Evolutionary conservation across 108 stramenopile genomes (phyloP).

Genomic region (Cyclotella distinguenda): DNA sequence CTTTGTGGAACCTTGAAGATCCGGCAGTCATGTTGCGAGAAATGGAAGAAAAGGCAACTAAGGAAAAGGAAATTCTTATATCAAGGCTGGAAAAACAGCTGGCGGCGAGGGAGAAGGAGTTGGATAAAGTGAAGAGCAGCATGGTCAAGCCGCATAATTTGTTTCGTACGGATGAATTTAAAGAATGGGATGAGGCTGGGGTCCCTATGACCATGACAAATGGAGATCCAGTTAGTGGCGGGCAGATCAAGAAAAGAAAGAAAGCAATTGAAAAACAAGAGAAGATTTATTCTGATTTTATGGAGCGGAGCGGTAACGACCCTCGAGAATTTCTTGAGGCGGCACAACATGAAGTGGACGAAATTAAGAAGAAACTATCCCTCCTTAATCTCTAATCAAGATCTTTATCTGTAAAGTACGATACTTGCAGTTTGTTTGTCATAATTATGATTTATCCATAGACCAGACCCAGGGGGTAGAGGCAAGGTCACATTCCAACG

Average conservation of each 20-base stretch:
- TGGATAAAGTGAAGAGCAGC: conserved; percentile 47
- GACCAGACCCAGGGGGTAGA: too few species aligned
- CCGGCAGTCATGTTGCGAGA: conserved; percentile 79
- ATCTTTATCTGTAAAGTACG: conserved; percentile 31
- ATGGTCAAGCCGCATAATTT: conserved; percentile 50
- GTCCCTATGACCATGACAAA: conserved; percentile 42
- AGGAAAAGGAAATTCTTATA: conserved; percentile 47
- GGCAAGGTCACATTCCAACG: too few species aligned
- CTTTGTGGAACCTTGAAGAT: conserved; percentile 92
- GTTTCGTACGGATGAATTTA: conserved; percentile 55
- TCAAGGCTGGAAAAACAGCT: conserved; percentile 57
- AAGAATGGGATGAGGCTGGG: conserved; percentile 57
- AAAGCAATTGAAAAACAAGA: conserved; percentile 50
- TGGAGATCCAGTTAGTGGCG: conserved; percentile 46
- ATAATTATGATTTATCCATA: background rate
- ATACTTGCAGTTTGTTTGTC: background rate
- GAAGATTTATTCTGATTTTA: conserved; percentile 44
- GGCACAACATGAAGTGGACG: conserved; percentile 40
- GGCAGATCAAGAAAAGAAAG: conserved; percentile 52
- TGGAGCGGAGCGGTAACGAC: conserved; percentile 45
- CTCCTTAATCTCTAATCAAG: too few species aligned
- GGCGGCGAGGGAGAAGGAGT: conserved; percentile 46
- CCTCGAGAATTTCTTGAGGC: conserved; percentile 47
- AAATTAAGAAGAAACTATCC: conserved; percentile 37
- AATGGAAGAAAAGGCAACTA: conserved; percentile 66